These are phyloP conservation scores for Melanopsichium pennsylvanicum DNA, from an alignment of 1,284 basidiomycete genomes.

Conservation along the genomic window DNA sequence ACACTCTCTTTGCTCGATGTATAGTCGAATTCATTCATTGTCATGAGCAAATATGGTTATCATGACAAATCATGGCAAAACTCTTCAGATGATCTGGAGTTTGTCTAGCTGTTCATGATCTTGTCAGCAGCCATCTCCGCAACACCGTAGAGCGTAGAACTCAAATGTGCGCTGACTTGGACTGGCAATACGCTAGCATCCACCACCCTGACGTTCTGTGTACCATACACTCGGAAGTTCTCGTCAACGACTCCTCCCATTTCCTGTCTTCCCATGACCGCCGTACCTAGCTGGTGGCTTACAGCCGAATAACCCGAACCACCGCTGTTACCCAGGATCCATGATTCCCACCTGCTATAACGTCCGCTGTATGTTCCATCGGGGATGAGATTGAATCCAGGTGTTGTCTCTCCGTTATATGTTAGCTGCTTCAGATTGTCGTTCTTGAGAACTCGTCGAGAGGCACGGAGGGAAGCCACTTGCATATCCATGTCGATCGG, in stretches of 20 bases:
- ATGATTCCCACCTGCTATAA: slow-evolving; percentile 63
- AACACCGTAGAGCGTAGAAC: slow-evolving; percentile 47
- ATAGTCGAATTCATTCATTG: no score
- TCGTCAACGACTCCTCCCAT: slow-evolving; percentile 71
- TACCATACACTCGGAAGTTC: slow-evolving; percentile 65
- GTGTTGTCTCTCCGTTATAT: slow-evolving; percentile 63
- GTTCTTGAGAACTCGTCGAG: slow-evolving; percentile 60
- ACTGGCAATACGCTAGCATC: slow-evolving; percentile 56
- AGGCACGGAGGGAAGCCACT: slow-evolving; percentile 57
- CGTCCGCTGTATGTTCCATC: slow-evolving; percentile 54
- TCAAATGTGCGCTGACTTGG: slow-evolving; percentile 53
- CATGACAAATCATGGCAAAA: neutral
- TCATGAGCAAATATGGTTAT: no score
- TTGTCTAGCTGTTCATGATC: slow-evolving; percentile 3
- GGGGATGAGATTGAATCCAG: slow-evolving; percentile 60
- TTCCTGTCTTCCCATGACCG: slow-evolving; percentile 72
- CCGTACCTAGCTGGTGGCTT: slow-evolving; percentile 73
- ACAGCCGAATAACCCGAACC: slow-evolving; percentile 63
- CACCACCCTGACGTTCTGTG: slow-evolving; percentile 52
- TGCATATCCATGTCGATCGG: slow-evolving; percentile 66
- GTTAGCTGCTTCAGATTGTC: slow-evolving; percentile 50
- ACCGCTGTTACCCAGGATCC: slow-evolving; percentile 64
- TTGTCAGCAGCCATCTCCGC: slow-evolving; percentile 54
- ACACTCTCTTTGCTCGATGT: no score
- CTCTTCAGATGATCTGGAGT: no score